Evolutionary conservation across 768 basidiomycete genomes (phyloP).

Genomic region (Rhodosporidiobolus odoratus): DNA sequence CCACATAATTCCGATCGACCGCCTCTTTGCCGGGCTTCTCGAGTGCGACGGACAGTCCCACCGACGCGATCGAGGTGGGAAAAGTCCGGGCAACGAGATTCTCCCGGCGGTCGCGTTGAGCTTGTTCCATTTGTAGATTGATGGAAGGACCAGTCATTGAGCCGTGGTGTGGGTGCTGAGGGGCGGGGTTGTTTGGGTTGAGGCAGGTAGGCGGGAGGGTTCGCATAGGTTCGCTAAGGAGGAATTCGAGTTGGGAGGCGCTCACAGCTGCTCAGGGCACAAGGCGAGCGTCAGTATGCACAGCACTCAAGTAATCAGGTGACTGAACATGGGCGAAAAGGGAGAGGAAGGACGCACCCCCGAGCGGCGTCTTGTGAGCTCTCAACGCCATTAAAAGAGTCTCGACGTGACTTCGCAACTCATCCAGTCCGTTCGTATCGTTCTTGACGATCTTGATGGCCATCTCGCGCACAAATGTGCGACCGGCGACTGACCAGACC

Average conservation of each 20-base stretch:
- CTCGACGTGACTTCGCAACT: constrained; percentile 13
- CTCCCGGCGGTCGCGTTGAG: no score
- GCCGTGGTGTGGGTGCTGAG: not conserved
- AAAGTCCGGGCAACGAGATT: no score
- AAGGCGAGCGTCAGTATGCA: not conserved
- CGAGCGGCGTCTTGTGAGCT: constrained; percentile 29
- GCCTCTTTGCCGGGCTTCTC: no score
- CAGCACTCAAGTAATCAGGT: not conserved
- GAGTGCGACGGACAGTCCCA: no score
- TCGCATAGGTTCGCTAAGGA: constrained; percentile 18
- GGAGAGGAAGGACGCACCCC: constrained; percentile 4
- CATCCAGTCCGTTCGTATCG: not conserved
- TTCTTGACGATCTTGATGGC: constrained; percentile 24
- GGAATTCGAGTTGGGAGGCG: constrained; percentile 8
- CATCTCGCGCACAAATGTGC: constrained; percentile 37
- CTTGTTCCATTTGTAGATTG: no score
- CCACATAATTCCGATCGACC: no score
- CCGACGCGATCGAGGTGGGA: no score
- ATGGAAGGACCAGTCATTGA: not conserved
- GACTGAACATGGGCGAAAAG: not conserved
- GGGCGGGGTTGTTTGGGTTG: not conserved
- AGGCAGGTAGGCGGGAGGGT: constrained; percentile 3
- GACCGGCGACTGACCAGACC: constrained; percentile 34
- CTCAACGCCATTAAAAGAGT: constrained; percentile 19
- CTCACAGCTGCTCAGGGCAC: constrained; percentile 3